Conservation (phyloP, 106 monocot genomes). For the Allium fistulosum region DNA sequence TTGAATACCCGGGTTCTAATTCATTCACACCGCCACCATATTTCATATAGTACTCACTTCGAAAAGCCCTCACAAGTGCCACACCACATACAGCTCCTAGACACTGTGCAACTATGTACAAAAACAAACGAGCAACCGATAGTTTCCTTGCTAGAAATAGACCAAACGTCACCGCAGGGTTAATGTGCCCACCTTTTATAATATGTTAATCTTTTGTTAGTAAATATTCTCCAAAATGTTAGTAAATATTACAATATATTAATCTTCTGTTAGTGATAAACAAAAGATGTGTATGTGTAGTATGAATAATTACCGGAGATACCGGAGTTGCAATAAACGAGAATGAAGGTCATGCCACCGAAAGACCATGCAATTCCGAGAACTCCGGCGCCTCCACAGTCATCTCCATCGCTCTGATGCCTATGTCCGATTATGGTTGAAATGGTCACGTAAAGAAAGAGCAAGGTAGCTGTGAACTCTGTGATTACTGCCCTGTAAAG, state of each 20-base stretch:
- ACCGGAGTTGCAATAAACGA: constrained; percentile 13
- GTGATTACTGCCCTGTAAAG: constrained; percentile 21
- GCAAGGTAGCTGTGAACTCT: constrained; percentile 19
- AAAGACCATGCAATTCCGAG: constrained; percentile 17
- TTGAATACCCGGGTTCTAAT: constrained; percentile 16
- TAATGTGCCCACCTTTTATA: constrained; percentile 31
- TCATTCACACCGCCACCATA: constrained; percentile 36
- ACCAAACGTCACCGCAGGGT: constrained; percentile 47
- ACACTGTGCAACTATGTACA: constrained; percentile 43
- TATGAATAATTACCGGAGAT: constrained; percentile 1
- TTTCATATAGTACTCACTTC: constrained; percentile 14
- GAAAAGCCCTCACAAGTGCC: constrained; percentile 33
- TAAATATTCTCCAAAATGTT: too few relatives aligned
- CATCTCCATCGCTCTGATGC: constrained; percentile 11
- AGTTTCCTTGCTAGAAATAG: constrained; percentile 44
- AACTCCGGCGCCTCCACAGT: constrained; percentile 13
- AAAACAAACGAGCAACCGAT: constrained; percentile 17
- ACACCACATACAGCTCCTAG: constrained; percentile 38
- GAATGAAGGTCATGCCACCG: constrained; percentile 12
- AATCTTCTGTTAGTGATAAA: too few relatives aligned
- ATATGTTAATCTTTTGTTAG: too few relatives aligned
- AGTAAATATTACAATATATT: too few relatives aligned
- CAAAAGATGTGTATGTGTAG: too few relatives aligned
- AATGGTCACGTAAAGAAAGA: constrained; percentile 20
- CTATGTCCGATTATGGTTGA: constrained; percentile 24